These are phyloP conservation scores for Colletotrichum tofieldiae DNA, from an alignment of 2,329 filamentous ascomycete genomes.

Conservation along the genomic window DNA sequence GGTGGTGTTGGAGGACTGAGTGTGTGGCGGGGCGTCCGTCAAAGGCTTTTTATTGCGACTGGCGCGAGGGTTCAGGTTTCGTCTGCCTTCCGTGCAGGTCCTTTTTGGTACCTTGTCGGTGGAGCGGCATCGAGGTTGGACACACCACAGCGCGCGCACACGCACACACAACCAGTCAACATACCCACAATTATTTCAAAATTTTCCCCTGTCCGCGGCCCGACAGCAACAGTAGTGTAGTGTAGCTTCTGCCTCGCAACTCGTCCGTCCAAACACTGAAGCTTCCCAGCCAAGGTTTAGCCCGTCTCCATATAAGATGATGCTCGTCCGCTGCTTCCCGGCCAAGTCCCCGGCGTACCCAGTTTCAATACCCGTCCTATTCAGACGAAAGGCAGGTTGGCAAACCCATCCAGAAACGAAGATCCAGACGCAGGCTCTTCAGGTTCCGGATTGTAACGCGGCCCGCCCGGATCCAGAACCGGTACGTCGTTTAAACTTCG, in stretches of 20 bases:
- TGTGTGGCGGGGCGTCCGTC: constrained; percentile 26
- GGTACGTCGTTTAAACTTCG: constrained; percentile 6
- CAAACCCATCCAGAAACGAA: constrained; percentile 7
- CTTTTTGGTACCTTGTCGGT: constrained; percentile 35
- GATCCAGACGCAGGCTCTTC: neutral
- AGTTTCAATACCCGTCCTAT: constrained; percentile 32
- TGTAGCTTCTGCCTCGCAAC: neutral
- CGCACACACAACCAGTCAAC: constrained; percentile 16
- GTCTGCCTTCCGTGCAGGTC: constrained; percentile 33
- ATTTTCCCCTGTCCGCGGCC: constrained; percentile 24
- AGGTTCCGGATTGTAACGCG: constrained; percentile 12
- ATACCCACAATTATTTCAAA: constrained; percentile 38
- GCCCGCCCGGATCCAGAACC: constrained; percentile 8
- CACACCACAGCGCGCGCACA: constrained; percentile 9
- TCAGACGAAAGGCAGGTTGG: neutral
- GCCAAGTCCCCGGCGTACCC: constrained; percentile 26
- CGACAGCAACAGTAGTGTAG: neutral
- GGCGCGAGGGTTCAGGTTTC: constrained; percentile 42
- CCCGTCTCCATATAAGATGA: constrained; percentile 28
- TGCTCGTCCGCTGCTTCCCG: constrained; percentile 20
- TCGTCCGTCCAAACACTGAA: neutral
- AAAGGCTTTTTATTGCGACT: constrained; percentile 42
- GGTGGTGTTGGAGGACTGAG: constrained; percentile 22
- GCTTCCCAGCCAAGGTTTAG: constrained; percentile 29
- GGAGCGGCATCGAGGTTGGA: constrained; percentile 27